phyloP scores from a whole-genome alignment of 169 alveolate genomes.

The Plasmodium berghei region DNA sequence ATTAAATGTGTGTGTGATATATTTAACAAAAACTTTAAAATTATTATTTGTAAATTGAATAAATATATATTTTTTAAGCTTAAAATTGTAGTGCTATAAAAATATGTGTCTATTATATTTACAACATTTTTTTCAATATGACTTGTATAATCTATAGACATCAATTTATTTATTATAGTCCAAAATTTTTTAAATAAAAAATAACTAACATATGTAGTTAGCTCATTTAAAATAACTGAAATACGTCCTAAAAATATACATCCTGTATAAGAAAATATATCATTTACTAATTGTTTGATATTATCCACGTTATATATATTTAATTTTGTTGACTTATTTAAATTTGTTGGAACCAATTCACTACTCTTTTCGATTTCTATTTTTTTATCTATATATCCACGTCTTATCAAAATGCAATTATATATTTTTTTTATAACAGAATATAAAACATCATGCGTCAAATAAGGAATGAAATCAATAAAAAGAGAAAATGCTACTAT shows the following conservation, averaged over 20 bases:
- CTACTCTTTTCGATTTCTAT: neutral
- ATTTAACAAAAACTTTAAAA: conserved; percentile 23
- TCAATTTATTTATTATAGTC: conserved; percentile 12
- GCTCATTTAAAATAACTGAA: conserved; percentile 16
- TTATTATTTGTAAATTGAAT: conserved; percentile 27
- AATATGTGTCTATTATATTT: conserved; percentile 7
- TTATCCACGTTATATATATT: neutral
- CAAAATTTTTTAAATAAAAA: conserved; percentile 35
- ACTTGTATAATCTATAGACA: neutral
- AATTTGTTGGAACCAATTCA: neutral
- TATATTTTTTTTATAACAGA: conserved; percentile 23
- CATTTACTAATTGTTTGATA: neutral
- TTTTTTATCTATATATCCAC: neutral
- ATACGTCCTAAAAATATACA: conserved; percentile 32
- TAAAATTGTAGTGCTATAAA: conserved; percentile 36
- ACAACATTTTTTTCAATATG: conserved; percentile 9
- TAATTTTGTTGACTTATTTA: neutral
- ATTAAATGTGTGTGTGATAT: conserved; percentile 19
- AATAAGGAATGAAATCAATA: neutral
- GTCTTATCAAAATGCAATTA: neutral
- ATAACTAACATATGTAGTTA: conserved; percentile 44
- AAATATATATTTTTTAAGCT: conserved; percentile 18
- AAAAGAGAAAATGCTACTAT: conserved; percentile 13
- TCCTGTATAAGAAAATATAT: conserved; percentile 11
- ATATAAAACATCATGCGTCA: conserved; percentile 48